Conservation (phyloP, 1,139 yeast species). For the Lodderomyces theae region DNA sequence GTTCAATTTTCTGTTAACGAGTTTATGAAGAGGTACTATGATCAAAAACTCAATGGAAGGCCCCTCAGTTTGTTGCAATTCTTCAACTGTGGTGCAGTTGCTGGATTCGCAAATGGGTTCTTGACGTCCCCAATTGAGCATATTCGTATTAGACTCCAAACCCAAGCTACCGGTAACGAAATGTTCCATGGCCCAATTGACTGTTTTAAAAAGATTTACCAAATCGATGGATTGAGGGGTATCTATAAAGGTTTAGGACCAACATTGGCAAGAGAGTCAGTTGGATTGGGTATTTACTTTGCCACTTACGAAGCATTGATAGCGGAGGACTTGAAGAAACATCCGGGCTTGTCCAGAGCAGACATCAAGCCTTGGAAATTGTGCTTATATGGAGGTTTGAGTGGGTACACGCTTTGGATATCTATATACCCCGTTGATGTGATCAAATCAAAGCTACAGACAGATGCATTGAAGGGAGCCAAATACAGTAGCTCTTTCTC, state of each 20-base stretch:
- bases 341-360: constrained; percentile 43
- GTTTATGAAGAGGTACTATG: constrained; percentile 79
- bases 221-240: constrained; percentile 54
- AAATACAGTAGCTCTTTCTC: constrained; percentile 48
- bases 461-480: constrained; percentile 61
- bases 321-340: constrained; percentile 50
- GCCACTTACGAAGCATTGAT: constrained; percentile 85
- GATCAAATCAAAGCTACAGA: constrained; percentile 80
- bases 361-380: constrained; percentile 85
- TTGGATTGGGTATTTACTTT: constrained; percentile 88
- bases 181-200: constrained; percentile 75
- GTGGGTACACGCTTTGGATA: constrained; percentile 86
- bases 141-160: constrained; percentile 84
- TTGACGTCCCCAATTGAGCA: constrained; percentile 92
- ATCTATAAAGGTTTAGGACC: constrained; percentile 78
- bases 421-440: constrained; percentile 82
- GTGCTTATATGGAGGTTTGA: constrained; percentile 77
- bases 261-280: constrained; percentile 76
- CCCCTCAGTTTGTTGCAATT: constrained; percentile 55
- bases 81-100: constrained; percentile 79
- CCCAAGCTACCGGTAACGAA: constrained; percentile 57
- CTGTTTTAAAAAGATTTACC: constrained; percentile 60
- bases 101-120: constrained; percentile 85
- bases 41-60: constrained; percentile 37
- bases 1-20: constrained; percentile 84